Evolutionary conservation across 352 stramenopile species (phyloP).

Genomic region (Globisporangium parvum): DNA sequence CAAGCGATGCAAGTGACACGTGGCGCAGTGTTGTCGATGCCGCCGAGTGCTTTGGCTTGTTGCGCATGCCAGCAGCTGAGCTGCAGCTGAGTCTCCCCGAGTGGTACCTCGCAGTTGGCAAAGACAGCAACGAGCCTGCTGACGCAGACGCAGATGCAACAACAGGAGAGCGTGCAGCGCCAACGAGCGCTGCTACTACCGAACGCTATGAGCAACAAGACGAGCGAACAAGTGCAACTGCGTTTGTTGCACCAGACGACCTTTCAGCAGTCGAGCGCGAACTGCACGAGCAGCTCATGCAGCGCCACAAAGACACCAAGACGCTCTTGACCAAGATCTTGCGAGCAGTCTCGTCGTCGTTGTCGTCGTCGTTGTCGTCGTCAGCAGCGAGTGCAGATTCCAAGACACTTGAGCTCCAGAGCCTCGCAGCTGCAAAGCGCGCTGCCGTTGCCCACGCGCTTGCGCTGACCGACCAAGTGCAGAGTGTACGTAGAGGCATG

Average conservation of each 20-base stretch:
- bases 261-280: constrained; percentile 37
- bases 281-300: constrained; percentile 33
- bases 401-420: constrained; percentile 39
- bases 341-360: constrained; percentile 13
- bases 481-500: constrained; percentile 31
- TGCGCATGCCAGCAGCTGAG: constrained; percentile 31
- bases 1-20: constrained; percentile 13
- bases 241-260: constrained; percentile 26
- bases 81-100: constrained; percentile 53
- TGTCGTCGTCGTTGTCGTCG: constrained; percentile 9
- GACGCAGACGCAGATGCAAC: background rate
- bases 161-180: background rate
- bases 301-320: constrained; percentile 24
- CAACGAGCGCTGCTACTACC: constrained; percentile 6
- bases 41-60: constrained; percentile 36
- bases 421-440: constrained; percentile 55
- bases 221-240: background rate
- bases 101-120: constrained; percentile 63
- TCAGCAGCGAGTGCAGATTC: constrained; percentile 11
- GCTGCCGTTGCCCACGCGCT: constrained; percentile 34
- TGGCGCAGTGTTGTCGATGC: constrained; percentile 30
- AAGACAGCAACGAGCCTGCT: constrained; percentile 32
- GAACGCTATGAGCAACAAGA: constrained; percentile 9
- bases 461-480: constrained; percentile 42
- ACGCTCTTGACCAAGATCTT: constrained; percentile 34